These are phyloP conservation scores for Trichoderma sp. DNA, from an alignment of 2,329 filamentous ascomycete genomes.

Conservation along the genomic window DNA sequence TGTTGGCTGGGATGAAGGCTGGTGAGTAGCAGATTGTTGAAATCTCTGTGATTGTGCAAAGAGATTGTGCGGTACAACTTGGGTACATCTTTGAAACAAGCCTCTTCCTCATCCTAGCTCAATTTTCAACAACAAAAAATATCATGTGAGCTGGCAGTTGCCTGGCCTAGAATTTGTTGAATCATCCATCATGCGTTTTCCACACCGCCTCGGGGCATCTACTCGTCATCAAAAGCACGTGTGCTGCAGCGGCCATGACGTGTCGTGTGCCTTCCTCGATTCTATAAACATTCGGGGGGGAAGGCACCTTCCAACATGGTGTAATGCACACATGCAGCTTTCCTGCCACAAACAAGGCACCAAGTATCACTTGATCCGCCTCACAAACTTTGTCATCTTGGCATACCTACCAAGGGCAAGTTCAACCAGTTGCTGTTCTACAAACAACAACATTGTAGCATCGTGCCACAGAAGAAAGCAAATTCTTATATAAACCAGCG, in stretches of 20 bases:
- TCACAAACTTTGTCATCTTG: neutral
- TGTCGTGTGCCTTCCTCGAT: neutral
- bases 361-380: neutral
- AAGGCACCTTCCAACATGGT: neutral
- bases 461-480: neutral
- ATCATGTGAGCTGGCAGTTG: too few species aligned
- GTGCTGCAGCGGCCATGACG: neutral
- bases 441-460: neutral
- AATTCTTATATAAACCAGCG: neutral
- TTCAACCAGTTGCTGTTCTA: neutral
- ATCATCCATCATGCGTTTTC: too few species aligned
- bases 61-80: too few species aligned
- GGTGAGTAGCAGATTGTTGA: neutral
- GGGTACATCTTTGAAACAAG: too few species aligned
- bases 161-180: too few species aligned
- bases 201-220: too few species aligned
- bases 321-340: neutral
- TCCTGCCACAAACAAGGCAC: neutral
- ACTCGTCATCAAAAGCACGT: neutral
- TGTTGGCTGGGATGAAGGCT: slow-evolving; percentile 43
- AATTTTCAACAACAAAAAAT: too few species aligned
- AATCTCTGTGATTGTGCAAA: too few species aligned
- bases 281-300: neutral
- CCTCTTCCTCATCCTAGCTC: too few species aligned
- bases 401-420: neutral